Conservation (phyloP, 768 basidiomycete species). For the Boletus patriciae region DNA sequence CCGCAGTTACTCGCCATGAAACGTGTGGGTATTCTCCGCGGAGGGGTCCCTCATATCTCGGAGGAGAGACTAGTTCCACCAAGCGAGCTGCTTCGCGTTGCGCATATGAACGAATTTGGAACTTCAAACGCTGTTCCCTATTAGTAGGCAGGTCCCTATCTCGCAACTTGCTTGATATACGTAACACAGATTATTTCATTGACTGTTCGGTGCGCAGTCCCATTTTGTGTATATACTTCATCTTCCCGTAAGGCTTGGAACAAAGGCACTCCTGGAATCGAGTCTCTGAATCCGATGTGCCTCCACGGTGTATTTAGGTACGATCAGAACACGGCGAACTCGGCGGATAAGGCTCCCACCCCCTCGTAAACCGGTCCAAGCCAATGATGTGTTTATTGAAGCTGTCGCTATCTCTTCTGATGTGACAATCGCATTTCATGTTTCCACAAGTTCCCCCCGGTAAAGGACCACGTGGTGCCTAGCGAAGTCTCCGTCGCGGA, state of each 20-base stretch:
- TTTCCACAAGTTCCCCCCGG: not conserved
- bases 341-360: too few relatives aligned
- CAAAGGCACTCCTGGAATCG: not conserved
- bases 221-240: too few relatives aligned
- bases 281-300: too few relatives aligned
- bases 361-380: not conserved
- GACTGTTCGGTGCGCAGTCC: too few relatives aligned
- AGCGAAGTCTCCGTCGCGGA: too few relatives aligned
- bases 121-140: not conserved
- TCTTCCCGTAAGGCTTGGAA: too few relatives aligned
- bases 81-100: not conserved
- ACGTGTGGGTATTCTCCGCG: slow-evolving; percentile 2
- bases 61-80: slow-evolving; percentile 2
- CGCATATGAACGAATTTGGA: not conserved
- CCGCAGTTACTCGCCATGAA: slow-evolving; percentile 4
- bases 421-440: not conserved
- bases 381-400: not conserved
- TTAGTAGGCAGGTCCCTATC: too few relatives aligned
- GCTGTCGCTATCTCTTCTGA: not conserved
- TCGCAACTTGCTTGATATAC: too few relatives aligned
- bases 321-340: too few relatives aligned
- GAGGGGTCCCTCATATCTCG: not conserved
- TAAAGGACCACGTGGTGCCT: not conserved
- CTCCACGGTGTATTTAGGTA: too few relatives aligned
- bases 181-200: too few relatives aligned